Base-by-base conservation (phyloP, 2,329 filamentous ascomycete species). In the Sporothrix euskadiensis region DNA sequence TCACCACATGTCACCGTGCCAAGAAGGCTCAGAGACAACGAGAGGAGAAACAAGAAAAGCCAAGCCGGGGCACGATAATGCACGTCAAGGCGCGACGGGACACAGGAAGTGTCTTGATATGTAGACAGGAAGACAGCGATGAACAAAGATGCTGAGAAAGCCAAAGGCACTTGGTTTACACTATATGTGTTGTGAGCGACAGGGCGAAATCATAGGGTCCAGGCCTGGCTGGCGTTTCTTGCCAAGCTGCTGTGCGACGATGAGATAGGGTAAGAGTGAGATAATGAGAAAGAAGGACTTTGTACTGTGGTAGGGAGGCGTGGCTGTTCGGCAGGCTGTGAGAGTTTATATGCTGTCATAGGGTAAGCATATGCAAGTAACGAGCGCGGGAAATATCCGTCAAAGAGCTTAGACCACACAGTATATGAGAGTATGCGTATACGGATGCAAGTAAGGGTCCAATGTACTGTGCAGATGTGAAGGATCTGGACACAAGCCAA, bases 171-270 rank as follows among this genome's bases (percentile, higher is more conserved):
- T n/a, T n/a, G 39, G 8, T 12, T 6, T 16, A 10, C 39, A 44
- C 16, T 63, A 63, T 44, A 47, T 30, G 35, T 7, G 39, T 14
- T 26, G 9, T 6, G 26, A 19, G 22, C n/a, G 6, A 69, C 30
- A 16, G 32, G 52, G 52, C 30, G n/a, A 47, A n/a, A 22, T 6
- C 44, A 19, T 19, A n/a, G 39, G 32, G 19, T 7, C 66, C 19
- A 41, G 52, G 14, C 56, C 39, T 14, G 19, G 9, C 14, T 30
- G 16, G 56, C 26, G 3, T 22, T n/a, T 35, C 16, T 12, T 71
- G 70, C 70, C 70, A 71, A 47, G 63, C 70, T 71, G 70, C 9
- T 54, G 70, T 65, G 57, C 44, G 54, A 71, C 70, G 41, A 56
- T 2, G 32, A 56, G 7, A 16, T 32, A 41, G 2, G 39, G 35